Base-by-base conservation (phyloP, 306 rosid species). In the Dalbergia cultrata region DNA sequence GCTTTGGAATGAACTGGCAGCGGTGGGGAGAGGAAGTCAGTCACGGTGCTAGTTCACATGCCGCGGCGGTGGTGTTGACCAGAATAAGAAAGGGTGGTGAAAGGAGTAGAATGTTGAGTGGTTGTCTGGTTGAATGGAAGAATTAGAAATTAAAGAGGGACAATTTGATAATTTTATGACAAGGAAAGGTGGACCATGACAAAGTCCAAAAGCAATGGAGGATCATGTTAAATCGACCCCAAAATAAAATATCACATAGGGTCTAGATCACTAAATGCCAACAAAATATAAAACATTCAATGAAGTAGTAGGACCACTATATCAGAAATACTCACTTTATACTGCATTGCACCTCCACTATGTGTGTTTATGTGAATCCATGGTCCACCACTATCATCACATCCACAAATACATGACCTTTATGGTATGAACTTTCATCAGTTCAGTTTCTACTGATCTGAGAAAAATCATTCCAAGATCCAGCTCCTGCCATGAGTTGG, bases 361-460 rank as follows among this genome's bases (percentile, higher is more conserved):
- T 63, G 44, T 16, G 60, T 26, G 22, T 54, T 22, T 56, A 43
- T 56, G 18, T 64, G 70, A n/a, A 8, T 16, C 33, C 74, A 65
- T 86, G 91, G 93, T 67, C 91, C 88, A 83, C 88, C 85, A 76
- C 54, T 47, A 72, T 79, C 31, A 67, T 79, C 83, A 57, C 70
- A 73, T 64, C 43, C 67, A 43, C 83, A 58, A 39, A 76, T 62
- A 62, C 66, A 68, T 49, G 14, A 49, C 43, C 49, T 73, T 45
- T 17, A 18, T 44, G 14, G 47, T 56, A 63, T 77, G 67, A 72
- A 17, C 49, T 19, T 79, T 74, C 49, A 9, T 31, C 56, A 57
- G 67, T 37, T 60, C 0, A 21, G 53, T 57, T 17, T 73, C 76
- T 72, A 77, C 67, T 85, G 34, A 10, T 41, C 49, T 44, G 52